These are phyloP conservation scores for Cercospora sp. DNA, from an alignment of 2,329 filamentous ascomycete genomes.

Conservation along the genomic window DNA sequence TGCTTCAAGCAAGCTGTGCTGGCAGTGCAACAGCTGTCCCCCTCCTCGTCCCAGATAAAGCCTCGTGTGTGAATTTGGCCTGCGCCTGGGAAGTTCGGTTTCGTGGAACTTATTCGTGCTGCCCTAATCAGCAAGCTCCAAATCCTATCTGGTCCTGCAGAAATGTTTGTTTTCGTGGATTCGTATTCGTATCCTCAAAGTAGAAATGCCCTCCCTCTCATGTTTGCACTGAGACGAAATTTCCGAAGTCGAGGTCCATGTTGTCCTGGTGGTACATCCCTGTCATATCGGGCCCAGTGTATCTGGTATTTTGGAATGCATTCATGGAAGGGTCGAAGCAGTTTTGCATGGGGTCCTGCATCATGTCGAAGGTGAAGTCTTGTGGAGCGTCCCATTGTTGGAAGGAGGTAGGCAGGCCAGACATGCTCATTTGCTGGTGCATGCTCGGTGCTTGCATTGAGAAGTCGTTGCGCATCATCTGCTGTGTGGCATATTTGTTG, in stretches of 20 bases:
- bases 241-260: conserved; percentile 5
- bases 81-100: background rate
- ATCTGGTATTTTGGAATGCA: background rate
- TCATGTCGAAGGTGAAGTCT: conserved; percentile 4
- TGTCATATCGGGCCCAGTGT: background rate
- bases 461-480: conserved; percentile 30
- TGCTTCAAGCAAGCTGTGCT: background rate
- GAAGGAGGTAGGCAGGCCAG: conserved; percentile 1
- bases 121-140: background rate
- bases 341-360: background rate
- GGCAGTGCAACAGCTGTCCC: background rate
- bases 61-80: background rate
- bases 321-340: conserved; percentile 1
- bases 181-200: background rate
- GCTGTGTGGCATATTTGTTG: conserved; percentile 12
- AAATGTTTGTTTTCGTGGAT: background rate
- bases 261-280: background rate
- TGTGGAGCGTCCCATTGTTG: conserved; percentile 7
- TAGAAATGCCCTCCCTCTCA: background rate
- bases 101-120: background rate
- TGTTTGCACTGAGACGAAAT: conserved; percentile 11
- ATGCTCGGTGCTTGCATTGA: conserved; percentile 25
- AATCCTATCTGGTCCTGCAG: background rate
- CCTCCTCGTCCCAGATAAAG: background rate
- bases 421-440: conserved; percentile 8